phyloP scores from a whole-genome alignment of 208 protist genomes.

The Trypanosoma conorhini region DNA sequence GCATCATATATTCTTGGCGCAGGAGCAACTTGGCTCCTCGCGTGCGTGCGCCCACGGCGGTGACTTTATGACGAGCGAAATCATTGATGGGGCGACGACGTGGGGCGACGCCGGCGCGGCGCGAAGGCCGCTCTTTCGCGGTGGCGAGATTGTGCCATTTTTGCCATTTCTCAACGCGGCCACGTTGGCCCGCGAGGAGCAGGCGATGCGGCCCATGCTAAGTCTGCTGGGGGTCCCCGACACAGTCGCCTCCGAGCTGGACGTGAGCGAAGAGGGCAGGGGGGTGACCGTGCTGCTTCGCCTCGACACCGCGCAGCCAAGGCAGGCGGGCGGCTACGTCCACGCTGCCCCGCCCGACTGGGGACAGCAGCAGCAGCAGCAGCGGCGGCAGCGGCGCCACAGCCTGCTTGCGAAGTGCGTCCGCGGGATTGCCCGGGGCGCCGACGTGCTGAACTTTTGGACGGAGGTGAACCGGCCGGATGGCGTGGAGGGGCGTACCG shows the following conservation, averaged over 20 bases:
- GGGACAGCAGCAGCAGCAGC: neutral
- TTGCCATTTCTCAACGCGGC: conserved; percentile 56
- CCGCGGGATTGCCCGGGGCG: conserved; percentile 46
- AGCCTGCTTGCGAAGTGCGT: conserved; percentile 64
- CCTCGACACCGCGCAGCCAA: conserved; percentile 53
- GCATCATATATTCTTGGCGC: conserved; percentile 63
- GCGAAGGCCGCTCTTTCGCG: conserved; percentile 2
- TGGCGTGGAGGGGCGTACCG: conserved; percentile 46
- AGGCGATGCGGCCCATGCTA: conserved; percentile 70
- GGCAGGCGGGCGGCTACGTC: conserved; percentile 54
- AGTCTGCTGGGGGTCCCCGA: conserved; percentile 58
- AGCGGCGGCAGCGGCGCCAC: neutral
- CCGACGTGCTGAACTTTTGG: conserved; percentile 80
- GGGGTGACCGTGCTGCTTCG: conserved; percentile 55
- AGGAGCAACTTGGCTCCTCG: conserved; percentile 11
- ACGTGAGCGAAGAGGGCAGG: conserved; percentile 43
- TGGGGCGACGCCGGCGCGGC: neutral
- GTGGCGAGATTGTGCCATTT: conserved; percentile 24
- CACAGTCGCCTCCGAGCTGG: conserved; percentile 68
- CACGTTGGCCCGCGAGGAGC: conserved; percentile 42
- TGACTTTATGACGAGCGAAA: conserved; percentile 26
- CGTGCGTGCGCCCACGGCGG: conserved; percentile 9
- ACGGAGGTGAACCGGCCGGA: conserved; percentile 73
- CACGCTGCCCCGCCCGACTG: conserved; percentile 3
- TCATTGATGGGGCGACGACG: conserved; percentile 21